Evolutionary conservation across 2,329 filamentous ascomycete genomes (phyloP), one percentile per base, ranked within the genome.

Genomic region (Diaporthe aspalathi): DNA sequence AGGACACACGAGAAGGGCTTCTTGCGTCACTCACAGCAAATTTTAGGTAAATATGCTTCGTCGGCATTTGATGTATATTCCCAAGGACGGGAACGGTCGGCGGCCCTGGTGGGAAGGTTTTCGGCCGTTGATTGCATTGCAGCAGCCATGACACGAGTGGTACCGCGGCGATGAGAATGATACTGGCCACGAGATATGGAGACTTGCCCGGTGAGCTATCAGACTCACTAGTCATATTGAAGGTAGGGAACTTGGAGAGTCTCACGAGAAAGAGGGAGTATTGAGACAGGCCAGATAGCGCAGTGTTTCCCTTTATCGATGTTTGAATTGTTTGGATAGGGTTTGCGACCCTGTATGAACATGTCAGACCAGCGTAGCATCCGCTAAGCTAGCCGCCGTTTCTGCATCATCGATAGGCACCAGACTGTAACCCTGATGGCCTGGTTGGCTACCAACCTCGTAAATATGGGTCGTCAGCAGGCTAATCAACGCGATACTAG

Each of bases 1-100:
- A 16, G 17, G 17, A 2, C 17, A 14, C 20, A 12, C 4, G 8
- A 29, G 9, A 24, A 47, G 32, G 11, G 7, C n/a, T 8, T 5
- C 6, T 27, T 17, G 12, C 53, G n/a, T 24, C 9, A 22, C 65
- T 54, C 29, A 67, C 67, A 20, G 53, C 32, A 5, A 60, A 68
- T 17, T 68, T 68, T 17, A 68, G 29, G 27, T 40, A 62, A 8
- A n/a, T 24, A 27, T 35, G n/a, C n/a, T n/a, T 49, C 3, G 67
- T 49, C 14, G 67, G 67, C 53, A 68, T 68, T 16, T 68, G 67
- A 22, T 60, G 67, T 20, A 68, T 24, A 24, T 68, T 68, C 5
- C 67, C 67, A 5, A 68, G 40, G 11, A 68, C 16, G 1, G 53
- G 53, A 8, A 68, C 20, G 0, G 67, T 68, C 20, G 67, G 67